Base-by-base conservation (phyloP, 306 rosid genomes). In the Medicago ruthenica region DNA sequence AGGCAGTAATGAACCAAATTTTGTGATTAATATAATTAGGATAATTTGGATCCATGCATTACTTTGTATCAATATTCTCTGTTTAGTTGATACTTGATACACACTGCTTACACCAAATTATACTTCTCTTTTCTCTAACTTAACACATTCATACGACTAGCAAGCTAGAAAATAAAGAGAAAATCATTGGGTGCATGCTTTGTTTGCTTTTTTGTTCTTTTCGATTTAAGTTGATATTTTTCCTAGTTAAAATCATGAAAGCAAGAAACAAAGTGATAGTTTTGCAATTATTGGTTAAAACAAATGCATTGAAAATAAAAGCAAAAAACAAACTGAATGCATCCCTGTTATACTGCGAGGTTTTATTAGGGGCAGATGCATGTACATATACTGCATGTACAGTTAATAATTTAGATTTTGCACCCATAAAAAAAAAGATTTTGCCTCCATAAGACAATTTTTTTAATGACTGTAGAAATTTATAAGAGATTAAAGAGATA, bases 121-220 rank as follows among this genome's bases (percentile, higher is more conserved):
- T 64, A 7, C 76, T 57, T 62, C 44, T 62, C 21, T 62, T 67
- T 67, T 22, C 22, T 67, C 58, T 44, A 21, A 21, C 57, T 67
- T 13, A 13, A 21, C 27, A 45, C 13, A 44, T 21, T 20, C 67
- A 22, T 21, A 61, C 42, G 6, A 34, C 65, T 31, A 11, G 4
- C 39, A 64, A 60, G 39, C 18, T 10, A 44, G 45, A 16, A 70
- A 42, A 42, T 11, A 42, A 11, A 34, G 37, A 27, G 31, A 27
- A 27, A 27, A 27, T 27, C 31, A 27, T 3, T 27, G 31, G 31
- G 4, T 27, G 31, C 31, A 27, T 27, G 31, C 31, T 27, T 27
- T 27, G 31, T 27, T 27, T 27, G 4, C 31, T 27, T 3, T 27
- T 27, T 27, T 27, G 31, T 27, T 27, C 31, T 27, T 27, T 27